Conservation (phyloP, 2,329 filamentous ascomycete genomes). For the Myrmaecium sp. region DNA sequence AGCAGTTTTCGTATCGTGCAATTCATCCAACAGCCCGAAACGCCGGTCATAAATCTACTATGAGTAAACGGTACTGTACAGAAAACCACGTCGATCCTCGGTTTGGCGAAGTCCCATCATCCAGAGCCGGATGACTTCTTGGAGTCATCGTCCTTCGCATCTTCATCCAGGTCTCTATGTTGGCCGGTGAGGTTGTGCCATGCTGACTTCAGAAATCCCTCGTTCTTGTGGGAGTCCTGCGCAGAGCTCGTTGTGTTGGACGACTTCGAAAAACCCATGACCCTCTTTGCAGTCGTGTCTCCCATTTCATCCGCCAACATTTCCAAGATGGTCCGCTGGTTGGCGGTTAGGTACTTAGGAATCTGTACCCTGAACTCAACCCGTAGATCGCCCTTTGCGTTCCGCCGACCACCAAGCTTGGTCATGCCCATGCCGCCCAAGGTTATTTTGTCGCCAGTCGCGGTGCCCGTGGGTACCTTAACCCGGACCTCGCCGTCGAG, state of each 20-base stretch:
- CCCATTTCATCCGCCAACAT: constrained; percentile 94
- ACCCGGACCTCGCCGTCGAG: constrained; percentile 81
- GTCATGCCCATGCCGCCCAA: constrained; percentile 89
- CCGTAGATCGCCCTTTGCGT: constrained; percentile 60
- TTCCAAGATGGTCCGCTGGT: constrained; percentile 84
- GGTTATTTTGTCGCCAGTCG: constrained; percentile 81
- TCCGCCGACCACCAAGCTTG: constrained; percentile 49
- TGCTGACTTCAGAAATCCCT: constrained; percentile 81
- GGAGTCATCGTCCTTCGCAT: constrained; percentile 17
- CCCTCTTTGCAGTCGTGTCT: constrained; percentile 76
- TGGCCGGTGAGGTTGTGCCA: constrained; percentile 89
- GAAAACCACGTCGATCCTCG: too few relatives aligned
- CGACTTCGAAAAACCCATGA: too few relatives aligned
- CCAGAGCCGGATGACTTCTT: constrained; percentile 20
- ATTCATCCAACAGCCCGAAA: too few relatives aligned
- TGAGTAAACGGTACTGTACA: too few relatives aligned
- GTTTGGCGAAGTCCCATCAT: too few relatives aligned
- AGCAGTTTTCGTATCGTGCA: too few relatives aligned
- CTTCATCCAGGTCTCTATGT: constrained; percentile 17
- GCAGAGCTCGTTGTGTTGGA: constrained; percentile 49
- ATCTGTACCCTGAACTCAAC: constrained; percentile 92
- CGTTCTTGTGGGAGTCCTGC: constrained; percentile 44
- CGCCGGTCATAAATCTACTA: too few relatives aligned
- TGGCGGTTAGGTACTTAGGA: constrained; percentile 84
- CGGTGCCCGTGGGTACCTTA: constrained; percentile 79